Percentiles rank a stretch among this genome's conserved stretches.
phyloP scores from a whole-genome alignment of 108 stramenopile species.

The Pelagomonas calceolata region DNA sequence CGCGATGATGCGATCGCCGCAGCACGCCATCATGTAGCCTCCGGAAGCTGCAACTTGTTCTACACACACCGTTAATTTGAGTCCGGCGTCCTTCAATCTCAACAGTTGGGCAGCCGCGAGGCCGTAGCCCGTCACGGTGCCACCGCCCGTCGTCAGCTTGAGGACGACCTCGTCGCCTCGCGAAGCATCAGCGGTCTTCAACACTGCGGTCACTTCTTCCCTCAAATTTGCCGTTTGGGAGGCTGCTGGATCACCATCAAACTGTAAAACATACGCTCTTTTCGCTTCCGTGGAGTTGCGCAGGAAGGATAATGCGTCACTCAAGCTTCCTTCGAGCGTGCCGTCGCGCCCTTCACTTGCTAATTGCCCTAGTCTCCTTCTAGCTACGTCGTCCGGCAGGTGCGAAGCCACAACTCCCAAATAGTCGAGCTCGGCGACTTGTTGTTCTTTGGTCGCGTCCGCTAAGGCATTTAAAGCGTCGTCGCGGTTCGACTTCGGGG shows the following conservation, averaged over 20 bases:
- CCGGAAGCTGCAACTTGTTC: conserved; percentile 81
- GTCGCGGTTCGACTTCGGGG: no score
- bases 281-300: no score
- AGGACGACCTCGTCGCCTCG: conserved; percentile 77
- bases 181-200: conserved; percentile 8
- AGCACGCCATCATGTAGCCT: conserved; percentile 50
- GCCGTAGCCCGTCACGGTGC: conserved; percentile 86
- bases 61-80: conserved; percentile 75
- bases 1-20: conserved; percentile 34
- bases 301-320: neutral
- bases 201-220: conserved; percentile 78
- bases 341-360: no score
- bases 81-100: conserved; percentile 59
- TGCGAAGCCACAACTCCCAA: neutral
- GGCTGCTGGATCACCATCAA: conserved; percentile 71
- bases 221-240: conserved; percentile 64
- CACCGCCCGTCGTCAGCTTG: conserved; percentile 71
- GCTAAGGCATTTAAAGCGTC: neutral
- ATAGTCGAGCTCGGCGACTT: neutral
- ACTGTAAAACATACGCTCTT: conserved; percentile 58
- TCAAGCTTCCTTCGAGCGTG: neutral
- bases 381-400: neutral
- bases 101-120: conserved; percentile 72
- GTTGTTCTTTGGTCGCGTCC: neutral
- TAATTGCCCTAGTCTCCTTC: neutral